A percentile compares a stretch with the other conserved stretches of the same genome.
phyloP scores from a whole-genome alignment of 371 early-diverging fungal genomes.

The Dinochytrium kinnereticum region DNA sequence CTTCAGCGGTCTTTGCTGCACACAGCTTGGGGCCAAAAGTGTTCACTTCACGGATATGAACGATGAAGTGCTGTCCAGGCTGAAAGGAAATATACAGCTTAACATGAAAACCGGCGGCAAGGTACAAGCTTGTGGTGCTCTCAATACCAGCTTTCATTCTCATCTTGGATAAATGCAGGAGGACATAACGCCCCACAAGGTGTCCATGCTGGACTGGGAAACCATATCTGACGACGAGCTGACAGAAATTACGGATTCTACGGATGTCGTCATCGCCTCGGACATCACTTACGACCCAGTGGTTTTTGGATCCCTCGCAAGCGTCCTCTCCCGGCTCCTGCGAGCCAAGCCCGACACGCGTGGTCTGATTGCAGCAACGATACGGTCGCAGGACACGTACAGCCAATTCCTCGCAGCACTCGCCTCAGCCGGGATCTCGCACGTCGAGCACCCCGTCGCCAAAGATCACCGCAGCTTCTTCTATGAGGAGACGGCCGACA shows the following conservation, averaged over 20 bases:
- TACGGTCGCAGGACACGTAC: not conserved
- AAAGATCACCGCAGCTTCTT: not conserved
- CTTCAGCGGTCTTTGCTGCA: constrained; percentile 44
- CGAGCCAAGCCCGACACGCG: not conserved
- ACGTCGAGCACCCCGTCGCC: not conserved
- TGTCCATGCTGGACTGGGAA: constrained; percentile 38
- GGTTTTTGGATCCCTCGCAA: constrained; percentile 25
- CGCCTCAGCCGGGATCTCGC: not conserved
- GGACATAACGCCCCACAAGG: not conserved
- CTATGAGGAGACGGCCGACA: not conserved
- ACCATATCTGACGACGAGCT: constrained; percentile 4
- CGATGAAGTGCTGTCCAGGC: constrained; percentile 40
- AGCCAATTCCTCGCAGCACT: not conserved
- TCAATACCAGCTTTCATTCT: too few relatives aligned
- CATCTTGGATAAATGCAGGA: too few relatives aligned
- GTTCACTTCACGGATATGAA: constrained; percentile 51
- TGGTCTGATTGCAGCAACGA: not conserved
- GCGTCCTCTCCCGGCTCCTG: not conserved
- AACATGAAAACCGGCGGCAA: constrained; percentile 38
- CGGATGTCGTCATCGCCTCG: constrained; percentile 37
- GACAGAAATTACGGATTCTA: not conserved
- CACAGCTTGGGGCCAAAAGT: constrained; percentile 46
- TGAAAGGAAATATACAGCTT: constrained; percentile 42
- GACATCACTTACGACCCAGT: constrained; percentile 53
- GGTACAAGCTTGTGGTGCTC: too few relatives aligned